Evolutionary conservation across 805 yeast genomes (phyloP).

Genomic region (Wickerhamiella shivajii): DNA sequence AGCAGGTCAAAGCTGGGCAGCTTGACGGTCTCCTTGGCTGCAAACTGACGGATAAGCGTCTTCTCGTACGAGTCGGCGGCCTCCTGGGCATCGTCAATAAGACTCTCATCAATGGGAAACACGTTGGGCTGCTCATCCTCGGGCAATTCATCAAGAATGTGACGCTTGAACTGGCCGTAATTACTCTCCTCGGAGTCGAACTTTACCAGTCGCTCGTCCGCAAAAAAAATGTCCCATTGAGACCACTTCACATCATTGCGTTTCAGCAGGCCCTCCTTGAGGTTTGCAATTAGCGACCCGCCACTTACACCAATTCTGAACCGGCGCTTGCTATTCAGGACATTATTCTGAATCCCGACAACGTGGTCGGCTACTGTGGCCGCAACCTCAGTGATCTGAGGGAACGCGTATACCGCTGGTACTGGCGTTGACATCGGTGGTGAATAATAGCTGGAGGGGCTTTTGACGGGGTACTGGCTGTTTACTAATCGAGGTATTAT

Average conservation of each 20-base stretch:
- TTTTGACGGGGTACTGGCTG: too few relatives aligned
- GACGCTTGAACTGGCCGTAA: constrained; percentile 76
- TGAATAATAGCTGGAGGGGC: neutral
- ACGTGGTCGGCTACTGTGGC: constrained; percentile 95
- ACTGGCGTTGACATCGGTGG: constrained; percentile 72
- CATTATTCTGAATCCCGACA: constrained; percentile 69
- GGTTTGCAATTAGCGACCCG: constrained; percentile 77
- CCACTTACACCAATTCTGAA: constrained; percentile 89
- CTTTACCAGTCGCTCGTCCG: constrained; percentile 90
- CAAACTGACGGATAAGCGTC: constrained; percentile 73
- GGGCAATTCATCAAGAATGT: constrained; percentile 58
- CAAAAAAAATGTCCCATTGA: constrained; percentile 91
- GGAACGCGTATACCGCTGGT: constrained; percentile 85
- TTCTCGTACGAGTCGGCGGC: constrained; percentile 92
- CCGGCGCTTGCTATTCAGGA: constrained; percentile 37
- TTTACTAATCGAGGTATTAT: too few relatives aligned
- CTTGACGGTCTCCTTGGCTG: constrained; percentile 90
- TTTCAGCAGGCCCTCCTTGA: constrained; percentile 69
- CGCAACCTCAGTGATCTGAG: constrained; percentile 79
- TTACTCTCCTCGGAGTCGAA: constrained; percentile 71
- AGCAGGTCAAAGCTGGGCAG: constrained; percentile 88
- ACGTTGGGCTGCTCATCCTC: constrained; percentile 48
- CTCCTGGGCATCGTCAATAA: constrained; percentile 52
- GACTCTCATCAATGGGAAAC: constrained; percentile 65
- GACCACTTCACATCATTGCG: constrained; percentile 76